phyloP scores from a whole-genome alignment of 2,329 filamentous ascomycete species.

The Orbilia quercus region DNA sequence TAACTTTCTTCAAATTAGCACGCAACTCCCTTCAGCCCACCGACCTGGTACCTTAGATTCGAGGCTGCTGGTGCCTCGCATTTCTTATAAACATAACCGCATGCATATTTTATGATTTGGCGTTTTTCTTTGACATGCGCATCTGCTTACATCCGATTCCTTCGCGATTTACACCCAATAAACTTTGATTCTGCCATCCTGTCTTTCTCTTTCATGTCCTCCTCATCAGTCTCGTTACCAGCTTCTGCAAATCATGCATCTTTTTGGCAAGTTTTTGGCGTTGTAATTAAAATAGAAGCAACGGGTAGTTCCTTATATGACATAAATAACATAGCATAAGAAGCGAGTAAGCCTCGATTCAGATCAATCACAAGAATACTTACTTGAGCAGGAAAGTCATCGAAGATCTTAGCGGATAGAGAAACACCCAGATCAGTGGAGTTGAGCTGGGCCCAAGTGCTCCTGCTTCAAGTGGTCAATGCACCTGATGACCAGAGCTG shows the following conservation, averaged over 20 bases:
- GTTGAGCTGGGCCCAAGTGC: no score
- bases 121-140: background rate
- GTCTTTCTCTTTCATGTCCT: background rate
- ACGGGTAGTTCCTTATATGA: background rate
- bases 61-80: no score
- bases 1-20: background rate
- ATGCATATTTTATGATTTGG: conserved; percentile 1
- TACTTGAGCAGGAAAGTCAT: no score
- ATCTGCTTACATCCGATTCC: background rate
- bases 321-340: no score
- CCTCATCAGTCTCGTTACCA: no score
- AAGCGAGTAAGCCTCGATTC: no score
- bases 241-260: no score
- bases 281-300: conserved; percentile 3
- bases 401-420: no score
- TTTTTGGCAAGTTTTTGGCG: background rate
- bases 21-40: no score
- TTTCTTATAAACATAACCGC: background rate
- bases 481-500: background rate
- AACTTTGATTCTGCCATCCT: background rate
- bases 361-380: no score
- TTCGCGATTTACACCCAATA: background rate
- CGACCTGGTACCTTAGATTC: background rate
- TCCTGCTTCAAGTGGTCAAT: conserved; percentile 1
- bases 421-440: no score